Base-by-base conservation (phyloP, 495 filamentous ascomycete species). In the Penicillium cinerascens region DNA sequence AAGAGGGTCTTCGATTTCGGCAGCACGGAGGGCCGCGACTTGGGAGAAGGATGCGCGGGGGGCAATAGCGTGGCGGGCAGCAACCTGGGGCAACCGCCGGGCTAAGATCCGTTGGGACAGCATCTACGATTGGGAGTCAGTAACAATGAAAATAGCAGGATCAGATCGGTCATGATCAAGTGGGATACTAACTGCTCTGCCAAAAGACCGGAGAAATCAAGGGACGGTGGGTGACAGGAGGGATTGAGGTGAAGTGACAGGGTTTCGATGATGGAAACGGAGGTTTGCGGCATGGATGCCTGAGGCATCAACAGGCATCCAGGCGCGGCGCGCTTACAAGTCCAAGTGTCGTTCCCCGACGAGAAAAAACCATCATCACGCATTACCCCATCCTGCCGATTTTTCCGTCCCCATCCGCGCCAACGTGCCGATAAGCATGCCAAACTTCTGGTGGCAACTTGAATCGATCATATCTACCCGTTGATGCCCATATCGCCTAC, bases 1-100 rank as follows among this genome's bases (percentile, higher is more conserved):
- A 33, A 79, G 72, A 42, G 90, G 89, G 63, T 95, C 91, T 48
- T 89, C 82, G 37, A 80, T 70, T 38, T 87, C 84, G 41, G 73
- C 81, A 59, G 86, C 76, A 26, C 72, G 72, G 20, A 77, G 69
- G 47, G 64, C 67, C 42, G 69, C 74, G 67, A 68, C 71, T 75
- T 72, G 81, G 66, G 73, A 82, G 48, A 79, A 66, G 41, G 73
- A 53, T 68, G 77, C 65, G 72, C 74, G 67, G 78, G 81, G 71
- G 76, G 72, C 67, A 61, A 64, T 66, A 72, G 76, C 68, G 69
- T 71, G 66, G 70, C 72, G 70, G 49, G 63, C 65, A 52, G 69
- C 69, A 55, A 70, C 63, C 68, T 73, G 70, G 47, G 72, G 69
- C 63, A 77, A 66, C 59, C 72, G 72, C 67, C 72, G 67, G 57